phyloP scores from a whole-genome alignment of 768 basidiomycete species.

The Clavulina sp. region DNA sequence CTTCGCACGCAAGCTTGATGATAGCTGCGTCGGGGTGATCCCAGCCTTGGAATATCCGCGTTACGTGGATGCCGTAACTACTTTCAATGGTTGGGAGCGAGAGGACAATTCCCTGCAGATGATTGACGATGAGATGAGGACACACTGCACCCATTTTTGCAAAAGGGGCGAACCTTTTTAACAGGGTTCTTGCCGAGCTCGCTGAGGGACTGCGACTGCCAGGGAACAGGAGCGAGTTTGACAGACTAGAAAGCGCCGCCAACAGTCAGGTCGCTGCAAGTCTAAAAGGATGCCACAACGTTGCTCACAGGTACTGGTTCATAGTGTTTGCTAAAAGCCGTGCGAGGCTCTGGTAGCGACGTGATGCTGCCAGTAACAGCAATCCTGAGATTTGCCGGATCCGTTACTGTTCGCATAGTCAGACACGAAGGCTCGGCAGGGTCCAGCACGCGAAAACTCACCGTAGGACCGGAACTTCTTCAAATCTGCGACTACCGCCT shows the following conservation, averaged over 20 bases:
- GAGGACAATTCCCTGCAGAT: slow-evolving; percentile 59
- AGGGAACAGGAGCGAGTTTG: slow-evolving; percentile 45
- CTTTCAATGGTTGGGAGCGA: slow-evolving; percentile 90
- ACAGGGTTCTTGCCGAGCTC: slow-evolving; percentile 53
- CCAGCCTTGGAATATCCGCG: slow-evolving; percentile 66
- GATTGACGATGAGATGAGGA: slow-evolving; percentile 2
- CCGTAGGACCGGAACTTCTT: slow-evolving; percentile 51
- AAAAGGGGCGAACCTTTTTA: slow-evolving; percentile 35
- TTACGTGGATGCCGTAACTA: slow-evolving; percentile 61
- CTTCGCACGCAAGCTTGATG: slow-evolving; percentile 67
- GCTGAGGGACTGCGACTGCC: slow-evolving; percentile 52
- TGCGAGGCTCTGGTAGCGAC: slow-evolving; percentile 47
- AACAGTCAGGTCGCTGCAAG: not conserved
- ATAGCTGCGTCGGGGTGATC: slow-evolving; percentile 69
- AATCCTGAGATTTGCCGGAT: slow-evolving; percentile 71
- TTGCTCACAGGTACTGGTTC: slow-evolving; percentile 36
- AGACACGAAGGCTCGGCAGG: not conserved
- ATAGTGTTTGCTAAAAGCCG: slow-evolving; percentile 61
- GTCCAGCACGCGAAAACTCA: slow-evolving; percentile 22
- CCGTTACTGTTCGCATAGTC: slow-evolving; percentile 37
- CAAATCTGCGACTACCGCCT: slow-evolving; percentile 52
- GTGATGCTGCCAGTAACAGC: slow-evolving; percentile 82
- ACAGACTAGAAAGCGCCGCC: slow-evolving; percentile 13
- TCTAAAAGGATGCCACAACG: not conserved
- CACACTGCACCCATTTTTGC: slow-evolving; percentile 5